Percentiles rank a stretch among this genome's conserved stretches.
phyloP scores from a whole-genome alignment of 768 basidiomycete genomes.

The Pleurotus giganteus region DNA sequence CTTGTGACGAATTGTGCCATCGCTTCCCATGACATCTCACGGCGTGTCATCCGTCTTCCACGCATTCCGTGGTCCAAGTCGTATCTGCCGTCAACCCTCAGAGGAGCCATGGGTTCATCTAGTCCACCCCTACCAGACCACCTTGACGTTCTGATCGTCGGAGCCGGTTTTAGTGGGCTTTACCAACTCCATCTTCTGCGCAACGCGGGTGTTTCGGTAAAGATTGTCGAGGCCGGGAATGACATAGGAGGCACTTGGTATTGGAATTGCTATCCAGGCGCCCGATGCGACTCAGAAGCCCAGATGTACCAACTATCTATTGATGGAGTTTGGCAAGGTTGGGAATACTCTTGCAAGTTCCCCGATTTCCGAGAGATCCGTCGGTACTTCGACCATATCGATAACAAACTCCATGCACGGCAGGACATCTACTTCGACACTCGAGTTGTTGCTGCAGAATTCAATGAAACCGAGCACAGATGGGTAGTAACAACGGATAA shows the following conservation, averaged over 20 bases:
- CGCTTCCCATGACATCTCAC: no score
- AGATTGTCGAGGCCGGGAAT: constrained; percentile 14
- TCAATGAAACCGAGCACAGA: constrained; percentile 7
- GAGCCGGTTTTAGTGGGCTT: constrained; percentile 11
- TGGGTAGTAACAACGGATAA: constrained; percentile 14
- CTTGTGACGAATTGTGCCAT: no score
- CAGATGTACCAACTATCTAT: constrained; percentile 15
- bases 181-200: constrained; percentile 5
- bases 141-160: constrained; percentile 7
- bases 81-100: no score
- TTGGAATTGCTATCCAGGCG: constrained; percentile 16
- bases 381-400: constrained; percentile 16
- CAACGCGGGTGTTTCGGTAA: constrained; percentile 12
- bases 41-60: no score
- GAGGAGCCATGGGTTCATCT: no score
- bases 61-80: no score
- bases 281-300: constrained; percentile 15
- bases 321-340: constrained; percentile 13
- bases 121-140: neutral
- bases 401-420: constrained; percentile 14
- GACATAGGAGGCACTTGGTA: constrained; percentile 17
- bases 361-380: constrained; percentile 12
- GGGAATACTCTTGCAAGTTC: constrained; percentile 7
- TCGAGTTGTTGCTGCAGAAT: constrained; percentile 12
- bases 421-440: constrained; percentile 14